These are phyloP conservation scores for Penicillium pulvis DNA, from an alignment of 495 filamentous ascomycete species.

Conservation along the genomic window DNA sequence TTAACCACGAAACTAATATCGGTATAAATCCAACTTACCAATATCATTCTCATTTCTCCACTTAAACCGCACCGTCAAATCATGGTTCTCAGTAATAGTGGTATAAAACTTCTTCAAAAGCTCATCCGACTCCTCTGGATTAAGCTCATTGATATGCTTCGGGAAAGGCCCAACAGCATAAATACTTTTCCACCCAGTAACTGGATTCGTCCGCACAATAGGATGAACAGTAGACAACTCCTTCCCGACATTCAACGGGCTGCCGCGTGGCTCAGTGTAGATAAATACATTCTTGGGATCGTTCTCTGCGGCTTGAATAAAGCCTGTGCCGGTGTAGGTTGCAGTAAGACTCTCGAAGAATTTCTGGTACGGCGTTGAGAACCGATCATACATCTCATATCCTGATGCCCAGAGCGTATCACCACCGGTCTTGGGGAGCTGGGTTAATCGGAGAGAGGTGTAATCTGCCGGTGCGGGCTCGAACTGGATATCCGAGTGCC, in stretches of 20 bases:
- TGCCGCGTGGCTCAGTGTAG: constrained; percentile 56
- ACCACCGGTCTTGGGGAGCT: constrained; percentile 72
- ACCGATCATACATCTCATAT: constrained; percentile 61
- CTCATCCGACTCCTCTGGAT: constrained; percentile 35
- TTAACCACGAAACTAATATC: neutral
- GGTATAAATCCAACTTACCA: constrained; percentile 22
- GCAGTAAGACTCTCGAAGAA: constrained; percentile 71
- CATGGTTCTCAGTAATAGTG: constrained; percentile 70
- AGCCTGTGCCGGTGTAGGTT: constrained; percentile 56
- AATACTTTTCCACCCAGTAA: constrained; percentile 77
- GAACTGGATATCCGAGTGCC: constrained; percentile 72
- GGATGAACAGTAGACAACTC: constrained; percentile 66
- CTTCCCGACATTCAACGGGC: constrained; percentile 64
- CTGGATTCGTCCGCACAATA: constrained; percentile 72
- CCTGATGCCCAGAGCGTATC: constrained; percentile 54
- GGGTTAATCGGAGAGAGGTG: constrained; percentile 57
- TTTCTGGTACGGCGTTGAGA: constrained; percentile 60
- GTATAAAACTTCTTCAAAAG: constrained; percentile 43
- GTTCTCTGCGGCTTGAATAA: constrained; percentile 51
- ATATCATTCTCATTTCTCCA: constrained; percentile 62
- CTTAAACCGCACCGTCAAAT: constrained; percentile 68
- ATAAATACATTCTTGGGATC: constrained; percentile 49
- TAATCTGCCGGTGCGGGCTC: constrained; percentile 70
- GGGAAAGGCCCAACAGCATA: constrained; percentile 67
- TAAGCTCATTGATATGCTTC: constrained; percentile 61